A percentile compares a stretch with the other conserved stretches of the same genome.
phyloP scores from a whole-genome alignment of 306 rosid genomes.

The Glycyrrhiza uralensis region DNA sequence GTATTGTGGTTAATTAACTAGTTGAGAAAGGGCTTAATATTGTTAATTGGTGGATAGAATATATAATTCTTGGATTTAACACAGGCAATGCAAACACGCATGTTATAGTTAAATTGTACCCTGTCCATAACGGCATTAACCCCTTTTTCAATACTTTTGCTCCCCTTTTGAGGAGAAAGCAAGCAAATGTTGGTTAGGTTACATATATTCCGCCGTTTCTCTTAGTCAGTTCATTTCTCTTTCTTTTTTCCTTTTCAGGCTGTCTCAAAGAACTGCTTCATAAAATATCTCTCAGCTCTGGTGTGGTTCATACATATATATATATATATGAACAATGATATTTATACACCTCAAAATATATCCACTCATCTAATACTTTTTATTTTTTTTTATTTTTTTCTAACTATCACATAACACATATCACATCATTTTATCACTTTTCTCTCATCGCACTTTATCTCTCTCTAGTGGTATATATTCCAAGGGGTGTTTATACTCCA shows the following conservation, averaged over 20 bases:
- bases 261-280: background rate
- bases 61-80: conserved; percentile 39
- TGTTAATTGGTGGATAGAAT: background rate
- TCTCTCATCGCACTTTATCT: too few species aligned
- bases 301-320: background rate
- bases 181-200: background rate
- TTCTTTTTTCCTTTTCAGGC: background rate
- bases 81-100: conserved; percentile 31
- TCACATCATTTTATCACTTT: too few species aligned
- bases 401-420: too few species aligned
- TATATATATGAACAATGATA: too few species aligned
- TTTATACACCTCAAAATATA: too few species aligned
- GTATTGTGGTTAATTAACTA: background rate
- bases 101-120: conserved; percentile 28
- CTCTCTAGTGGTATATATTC: too few species aligned
- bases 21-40: conserved; percentile 10
- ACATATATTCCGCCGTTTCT: conserved; percentile 11
- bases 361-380: too few species aligned
- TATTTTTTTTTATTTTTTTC: too few species aligned
- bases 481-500: too few species aligned
- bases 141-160: conserved; percentile 23
- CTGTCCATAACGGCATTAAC: conserved; percentile 15
- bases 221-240: background rate
- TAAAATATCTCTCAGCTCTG: conserved; percentile 1
- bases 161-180: conserved; percentile 42